Evolutionary conservation across 1,139 yeast species (phyloP).

Genomic region (Debaryomycetaceae sp.): DNA sequence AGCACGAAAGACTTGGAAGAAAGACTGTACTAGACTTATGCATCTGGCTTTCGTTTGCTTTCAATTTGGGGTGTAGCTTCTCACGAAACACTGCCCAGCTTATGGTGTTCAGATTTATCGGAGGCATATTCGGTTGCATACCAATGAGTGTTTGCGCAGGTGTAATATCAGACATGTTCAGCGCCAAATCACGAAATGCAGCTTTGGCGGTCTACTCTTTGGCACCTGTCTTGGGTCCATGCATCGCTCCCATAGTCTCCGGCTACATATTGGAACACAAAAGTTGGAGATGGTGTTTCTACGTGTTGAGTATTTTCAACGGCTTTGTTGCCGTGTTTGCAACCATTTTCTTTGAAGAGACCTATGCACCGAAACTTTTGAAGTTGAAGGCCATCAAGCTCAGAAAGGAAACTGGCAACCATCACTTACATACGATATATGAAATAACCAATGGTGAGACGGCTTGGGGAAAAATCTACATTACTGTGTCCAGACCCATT

Average conservation of each 20-base stretch:
- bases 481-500: slow-evolving; percentile 39
- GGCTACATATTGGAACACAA: slow-evolving; percentile 52
- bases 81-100: slow-evolving; percentile 37
- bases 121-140: slow-evolving; percentile 41
- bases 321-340: slow-evolving; percentile 37
- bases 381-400: slow-evolving; percentile 28
- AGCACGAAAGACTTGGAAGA: slow-evolving; percentile 40
- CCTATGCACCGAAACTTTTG: slow-evolving; percentile 39
- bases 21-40: slow-evolving; percentile 37
- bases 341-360: slow-evolving; percentile 35
- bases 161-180: slow-evolving; percentile 36
- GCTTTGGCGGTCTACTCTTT: slow-evolving; percentile 44
- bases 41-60: slow-evolving; percentile 33
- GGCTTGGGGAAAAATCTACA: slow-evolving; percentile 24
- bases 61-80: slow-evolving; percentile 42
- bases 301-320: slow-evolving; percentile 40
- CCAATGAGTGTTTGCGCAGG: slow-evolving; percentile 47
- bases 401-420: slow-evolving; percentile 35
- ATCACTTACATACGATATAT: slow-evolving; percentile 40
- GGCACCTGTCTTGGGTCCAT: slow-evolving; percentile 57
- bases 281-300: slow-evolving; percentile 46
- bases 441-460: slow-evolving; percentile 40
- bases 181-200: slow-evolving; percentile 33
- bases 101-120: slow-evolving; percentile 38
- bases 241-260: slow-evolving; percentile 56